Conservation (phyloP, 148 eudicot genomes). For the Rhododendron simsii region DNA sequence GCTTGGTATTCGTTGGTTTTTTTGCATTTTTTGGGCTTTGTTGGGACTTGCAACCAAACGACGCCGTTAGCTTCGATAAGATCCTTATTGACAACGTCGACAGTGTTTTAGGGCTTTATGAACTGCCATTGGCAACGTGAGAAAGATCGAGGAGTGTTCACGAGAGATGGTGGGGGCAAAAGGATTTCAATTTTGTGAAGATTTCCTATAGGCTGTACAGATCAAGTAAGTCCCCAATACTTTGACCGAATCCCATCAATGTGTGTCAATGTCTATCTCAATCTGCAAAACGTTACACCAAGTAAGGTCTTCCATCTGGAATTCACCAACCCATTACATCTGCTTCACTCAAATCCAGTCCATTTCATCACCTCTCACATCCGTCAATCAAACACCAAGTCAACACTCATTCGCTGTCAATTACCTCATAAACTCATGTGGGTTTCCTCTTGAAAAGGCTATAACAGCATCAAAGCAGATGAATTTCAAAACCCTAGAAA, state of each 20-base stretch:
- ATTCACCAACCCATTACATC: neutral
- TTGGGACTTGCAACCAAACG: too few relatives aligned
- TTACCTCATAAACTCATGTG: slow-evolving; percentile 14
- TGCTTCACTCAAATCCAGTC: neutral
- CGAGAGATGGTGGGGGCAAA: neutral
- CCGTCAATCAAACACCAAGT: neutral
- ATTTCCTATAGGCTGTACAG: neutral
- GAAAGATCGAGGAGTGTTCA: neutral
- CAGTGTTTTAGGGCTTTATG: neutral
- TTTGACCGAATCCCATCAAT: neutral
- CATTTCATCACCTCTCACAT: neutral
- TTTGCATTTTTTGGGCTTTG: too few relatives aligned
- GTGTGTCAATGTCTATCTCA: neutral
- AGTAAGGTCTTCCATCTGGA: neutral
- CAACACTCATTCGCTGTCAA: neutral
- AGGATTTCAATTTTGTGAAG: neutral
- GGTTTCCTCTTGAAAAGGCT: slow-evolving; percentile 3
- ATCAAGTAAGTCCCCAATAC: neutral
- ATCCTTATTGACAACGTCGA: too few relatives aligned
- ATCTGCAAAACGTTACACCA: neutral
- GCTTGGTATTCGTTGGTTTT: too few relatives aligned
- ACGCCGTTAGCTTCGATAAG: too few relatives aligned
- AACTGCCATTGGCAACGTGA: neutral
- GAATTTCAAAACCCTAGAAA: neutral
- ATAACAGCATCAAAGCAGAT: neutral